phyloP scores from a whole-genome alignment of 257 asterid species.

The Nemophila menziesii region DNA sequence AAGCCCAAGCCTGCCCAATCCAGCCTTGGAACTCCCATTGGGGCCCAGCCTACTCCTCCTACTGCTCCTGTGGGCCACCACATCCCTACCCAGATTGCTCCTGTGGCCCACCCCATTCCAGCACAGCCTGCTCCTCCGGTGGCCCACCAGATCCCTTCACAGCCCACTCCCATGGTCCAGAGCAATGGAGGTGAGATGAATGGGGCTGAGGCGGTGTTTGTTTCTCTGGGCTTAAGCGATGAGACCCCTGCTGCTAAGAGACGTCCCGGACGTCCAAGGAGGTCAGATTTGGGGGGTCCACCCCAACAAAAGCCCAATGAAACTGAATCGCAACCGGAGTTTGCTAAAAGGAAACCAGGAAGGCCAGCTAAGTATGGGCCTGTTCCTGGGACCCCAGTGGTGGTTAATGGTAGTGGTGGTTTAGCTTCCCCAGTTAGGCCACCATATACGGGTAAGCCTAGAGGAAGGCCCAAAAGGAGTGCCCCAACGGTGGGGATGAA shows the following conservation, averaged over 20 bases:
- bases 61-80: too few relatives aligned
- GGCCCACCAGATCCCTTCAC: not conserved
- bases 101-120: not conserved
- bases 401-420: constrained; percentile 33
- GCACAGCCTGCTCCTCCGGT: not conserved
- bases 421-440: constrained; percentile 2
- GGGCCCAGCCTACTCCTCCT: not conserved
- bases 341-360: constrained; percentile 41
- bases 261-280: constrained; percentile 7
- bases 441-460: constrained; percentile 7
- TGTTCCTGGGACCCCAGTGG: constrained; percentile 11
- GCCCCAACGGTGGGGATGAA: constrained; percentile 11
- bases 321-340: not conserved
- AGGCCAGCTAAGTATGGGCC: constrained; percentile 48
- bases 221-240: constrained; percentile 30
- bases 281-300: not conserved
- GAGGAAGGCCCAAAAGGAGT: constrained; percentile 14
- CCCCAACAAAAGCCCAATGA: not conserved
- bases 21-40: not conserved
- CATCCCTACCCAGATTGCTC: too few relatives aligned
- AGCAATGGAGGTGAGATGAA: not conserved
- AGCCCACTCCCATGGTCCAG: not conserved
- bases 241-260: constrained; percentile 22
- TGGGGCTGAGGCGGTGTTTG: constrained; percentile 19
- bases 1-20: not conserved